Evolutionary conservation across 176 grass and related monocot genomes (phyloP).

Genomic region (Luzula sylvatica): DNA sequence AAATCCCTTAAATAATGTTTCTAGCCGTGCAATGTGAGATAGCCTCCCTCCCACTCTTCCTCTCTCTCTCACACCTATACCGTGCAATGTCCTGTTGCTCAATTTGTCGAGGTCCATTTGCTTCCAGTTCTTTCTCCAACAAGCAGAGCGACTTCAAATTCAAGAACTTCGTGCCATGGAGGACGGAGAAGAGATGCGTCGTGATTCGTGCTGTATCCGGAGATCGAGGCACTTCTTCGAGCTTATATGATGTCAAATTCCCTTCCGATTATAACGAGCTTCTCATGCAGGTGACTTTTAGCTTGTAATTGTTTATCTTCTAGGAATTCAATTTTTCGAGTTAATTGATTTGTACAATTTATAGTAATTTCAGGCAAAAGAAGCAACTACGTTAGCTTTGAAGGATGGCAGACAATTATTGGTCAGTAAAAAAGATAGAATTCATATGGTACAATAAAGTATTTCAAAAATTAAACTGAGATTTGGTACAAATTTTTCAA

Average conservation of each 20-base stretch:
- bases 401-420: constrained; percentile 71
- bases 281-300: constrained; percentile 63
- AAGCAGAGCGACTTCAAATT: too few relatives aligned
- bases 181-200: constrained; percentile 16
- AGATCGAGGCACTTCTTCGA: constrained; percentile 26
- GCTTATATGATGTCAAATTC: constrained; percentile 41
- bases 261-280: constrained; percentile 65
- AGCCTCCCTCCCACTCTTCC: too few relatives aligned
- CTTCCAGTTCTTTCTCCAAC: neutral
- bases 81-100: constrained; percentile 8
- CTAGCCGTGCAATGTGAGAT: too few relatives aligned
- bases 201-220: constrained; percentile 30
- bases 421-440: constrained; percentile 30
- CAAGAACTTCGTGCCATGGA: constrained; percentile 8
- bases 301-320: too few relatives aligned
- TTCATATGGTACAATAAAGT: neutral
- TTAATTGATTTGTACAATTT: constrained; percentile 24
- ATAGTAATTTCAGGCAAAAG: constrained; percentile 91
- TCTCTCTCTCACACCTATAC: too few relatives aligned
- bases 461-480: constrained; percentile 13
- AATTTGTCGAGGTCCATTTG: constrained; percentile 6
- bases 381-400: constrained; percentile 58
- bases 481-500: constrained; percentile 2
- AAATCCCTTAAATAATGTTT: too few relatives aligned
- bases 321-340: too few relatives aligned